Conservation (phyloP, 2,329 filamentous ascomycete genomes). For the Hirsutella rhossiliensis region DNA sequence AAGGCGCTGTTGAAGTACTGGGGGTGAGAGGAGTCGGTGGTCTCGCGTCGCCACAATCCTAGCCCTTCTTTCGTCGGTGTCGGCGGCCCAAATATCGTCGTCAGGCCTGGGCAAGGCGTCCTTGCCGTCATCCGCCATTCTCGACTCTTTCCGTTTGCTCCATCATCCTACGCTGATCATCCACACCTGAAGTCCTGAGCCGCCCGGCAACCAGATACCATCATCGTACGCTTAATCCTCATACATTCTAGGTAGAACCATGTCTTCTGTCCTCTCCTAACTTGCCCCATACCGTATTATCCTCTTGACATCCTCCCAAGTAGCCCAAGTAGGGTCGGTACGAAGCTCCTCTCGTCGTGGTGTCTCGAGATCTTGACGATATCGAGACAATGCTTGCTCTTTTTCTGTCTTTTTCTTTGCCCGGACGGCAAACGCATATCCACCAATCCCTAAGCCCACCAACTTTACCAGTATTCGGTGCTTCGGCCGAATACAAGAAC, state of each 20-base stretch:
- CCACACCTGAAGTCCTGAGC: conserved; percentile 4
- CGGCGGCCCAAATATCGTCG: background rate
- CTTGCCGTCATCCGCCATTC: conserved; percentile 1
- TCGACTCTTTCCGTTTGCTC: conserved; percentile 1
- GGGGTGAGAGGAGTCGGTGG: too few relatives aligned
- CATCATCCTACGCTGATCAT: conserved; percentile 5
- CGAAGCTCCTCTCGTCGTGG: background rate
- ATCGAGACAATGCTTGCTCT: background rate
- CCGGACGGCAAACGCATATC: conserved; percentile 1
- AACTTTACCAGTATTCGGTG: conserved; percentile 7
- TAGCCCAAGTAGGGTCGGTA: background rate
- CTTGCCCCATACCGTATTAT: background rate
- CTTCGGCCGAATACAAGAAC: conserved; percentile 3
- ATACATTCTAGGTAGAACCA: conserved; percentile 6
- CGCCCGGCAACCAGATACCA: conserved; percentile 5
- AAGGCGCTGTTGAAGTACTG: too few relatives aligned
- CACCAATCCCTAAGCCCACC: conserved; percentile 1
- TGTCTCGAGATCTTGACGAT: background rate
- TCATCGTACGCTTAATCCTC: conserved; percentile 6
- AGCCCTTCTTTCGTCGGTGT: background rate
- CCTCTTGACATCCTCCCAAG: background rate
- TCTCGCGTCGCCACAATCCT: too few relatives aligned
- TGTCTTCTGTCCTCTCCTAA: conserved; percentile 3
- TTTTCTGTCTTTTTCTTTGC: background rate
- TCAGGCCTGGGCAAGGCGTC: conserved; percentile 25